Percentiles rank a stretch among this genome's conserved stretches.
phyloP scores from a whole-genome alignment of 1,139 yeast genomes.

The Geotrichum reessii region DNA sequence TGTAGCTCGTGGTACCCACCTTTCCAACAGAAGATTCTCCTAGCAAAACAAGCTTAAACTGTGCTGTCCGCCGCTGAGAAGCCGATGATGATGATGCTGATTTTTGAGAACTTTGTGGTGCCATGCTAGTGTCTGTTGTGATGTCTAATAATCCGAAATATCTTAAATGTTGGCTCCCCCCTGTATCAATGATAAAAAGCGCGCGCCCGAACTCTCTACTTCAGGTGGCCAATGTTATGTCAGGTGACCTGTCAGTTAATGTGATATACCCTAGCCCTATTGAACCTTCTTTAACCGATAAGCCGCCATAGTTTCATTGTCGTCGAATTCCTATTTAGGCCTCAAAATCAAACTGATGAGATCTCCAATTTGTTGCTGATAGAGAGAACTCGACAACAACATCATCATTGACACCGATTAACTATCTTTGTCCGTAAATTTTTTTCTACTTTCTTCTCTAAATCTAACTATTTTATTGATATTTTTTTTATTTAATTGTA shows the following conservation, averaged over 20 bases:
- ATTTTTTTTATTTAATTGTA: neutral
- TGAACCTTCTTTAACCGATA: neutral
- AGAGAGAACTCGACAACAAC: neutral
- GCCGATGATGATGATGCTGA: neutral
- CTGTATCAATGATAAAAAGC: too few relatives aligned
- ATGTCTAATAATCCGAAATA: neutral
- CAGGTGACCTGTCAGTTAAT: neutral
- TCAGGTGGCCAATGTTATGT: neutral
- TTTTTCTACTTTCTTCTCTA: neutral
- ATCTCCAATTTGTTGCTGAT: neutral
- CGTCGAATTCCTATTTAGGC: neutral
- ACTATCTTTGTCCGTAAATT: neutral
- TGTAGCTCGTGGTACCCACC: neutral
- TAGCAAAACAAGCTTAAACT: slow-evolving; percentile 1
- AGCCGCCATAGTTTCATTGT: neutral
- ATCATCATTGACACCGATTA: neutral
- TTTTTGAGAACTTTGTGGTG: neutral
- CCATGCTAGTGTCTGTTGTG: neutral
- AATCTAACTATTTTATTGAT: neutral
- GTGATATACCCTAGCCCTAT: neutral
- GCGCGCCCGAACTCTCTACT: neutral
- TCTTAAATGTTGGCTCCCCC: neutral
- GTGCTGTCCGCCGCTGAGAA: neutral
- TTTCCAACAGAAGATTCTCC: slow-evolving; percentile 3
- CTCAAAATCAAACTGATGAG: neutral